Conservation (phyloP, 2,329 filamentous ascomycete genomes). For the Ceratocystis albifundus region DNA sequence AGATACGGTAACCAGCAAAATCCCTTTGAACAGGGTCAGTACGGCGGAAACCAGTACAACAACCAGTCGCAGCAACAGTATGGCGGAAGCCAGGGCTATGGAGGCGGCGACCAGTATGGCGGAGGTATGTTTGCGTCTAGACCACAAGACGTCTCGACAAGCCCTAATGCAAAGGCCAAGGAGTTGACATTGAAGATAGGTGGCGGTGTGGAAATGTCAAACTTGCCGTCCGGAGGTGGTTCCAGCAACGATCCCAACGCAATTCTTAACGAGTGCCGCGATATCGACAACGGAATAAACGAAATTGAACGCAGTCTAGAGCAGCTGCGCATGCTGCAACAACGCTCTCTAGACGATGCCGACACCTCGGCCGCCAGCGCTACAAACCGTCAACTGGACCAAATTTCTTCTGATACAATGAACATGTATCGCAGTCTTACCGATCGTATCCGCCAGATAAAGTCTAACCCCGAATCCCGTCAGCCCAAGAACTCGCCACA, state of each 20-base stretch:
- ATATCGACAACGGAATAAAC: conserved; percentile 67
- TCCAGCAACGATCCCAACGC: conserved; percentile 50
- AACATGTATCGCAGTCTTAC: conserved; percentile 67
- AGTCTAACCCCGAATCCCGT: conserved; percentile 65
- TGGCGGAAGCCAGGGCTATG: conserved; percentile 31
- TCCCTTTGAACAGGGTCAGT: conserved; percentile 47
- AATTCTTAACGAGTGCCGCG: conserved; percentile 73
- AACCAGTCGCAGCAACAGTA: conserved; percentile 25
- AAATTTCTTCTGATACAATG: conserved; percentile 69
- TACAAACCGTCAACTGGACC: conserved; percentile 58
- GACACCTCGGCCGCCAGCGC: conserved; percentile 57
- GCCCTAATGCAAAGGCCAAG: conserved; percentile 19
- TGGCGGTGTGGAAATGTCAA: conserved; percentile 25
- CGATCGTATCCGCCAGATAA: conserved; percentile 68
- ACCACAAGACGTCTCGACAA: conserved; percentile 15
- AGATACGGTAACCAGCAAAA: conserved; percentile 46
- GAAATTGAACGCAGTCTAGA: conserved; percentile 61
- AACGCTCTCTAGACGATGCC: conserved; percentile 60
- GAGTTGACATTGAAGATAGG: conserved; percentile 23
- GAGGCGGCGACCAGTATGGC: conserved; percentile 27
- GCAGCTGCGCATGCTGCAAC: conserved; percentile 59
- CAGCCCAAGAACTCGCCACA: conserved; percentile 65
- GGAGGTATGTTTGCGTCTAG: conserved; percentile 22
- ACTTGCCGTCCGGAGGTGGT: conserved; percentile 21
- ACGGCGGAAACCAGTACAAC: conserved; percentile 28